Evolutionary conservation across 129 eudicot genomes (phyloP).

Genomic region (Artemisia annua): DNA sequence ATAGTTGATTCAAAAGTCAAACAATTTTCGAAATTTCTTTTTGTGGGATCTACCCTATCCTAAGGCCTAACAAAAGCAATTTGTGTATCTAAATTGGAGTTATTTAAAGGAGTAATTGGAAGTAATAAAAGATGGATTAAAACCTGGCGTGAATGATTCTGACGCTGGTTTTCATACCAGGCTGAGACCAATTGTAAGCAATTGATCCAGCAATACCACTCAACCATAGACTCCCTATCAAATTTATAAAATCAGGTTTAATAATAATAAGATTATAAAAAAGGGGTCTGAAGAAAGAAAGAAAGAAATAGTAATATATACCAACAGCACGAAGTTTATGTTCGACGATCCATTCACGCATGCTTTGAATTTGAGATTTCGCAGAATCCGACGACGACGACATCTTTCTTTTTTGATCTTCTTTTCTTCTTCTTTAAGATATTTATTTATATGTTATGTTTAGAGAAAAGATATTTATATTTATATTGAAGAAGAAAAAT

Average conservation of each 20-base stretch:
- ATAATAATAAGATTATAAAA: background rate
- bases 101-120: no score
- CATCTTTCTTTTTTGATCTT: no score
- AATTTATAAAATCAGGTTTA: background rate
- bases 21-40: no score
- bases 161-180: conserved; percentile 80
- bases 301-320: background rate
- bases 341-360: conserved; percentile 61
- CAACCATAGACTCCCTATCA: conserved; percentile 59
- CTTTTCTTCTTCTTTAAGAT: no score
- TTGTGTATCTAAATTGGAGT: no score
- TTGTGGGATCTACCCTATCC: no score
- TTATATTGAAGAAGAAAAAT: no score
- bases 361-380: conserved; percentile 2
- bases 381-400: no score
- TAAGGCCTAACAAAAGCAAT: no score
- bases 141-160: conserved; percentile 80
- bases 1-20: no score
- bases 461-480: background rate
- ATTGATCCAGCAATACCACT: conserved; percentile 72
- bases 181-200: conserved; percentile 84
- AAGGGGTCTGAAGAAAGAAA: background rate
- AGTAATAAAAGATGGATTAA: no score
- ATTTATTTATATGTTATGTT: background rate
- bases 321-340: conserved; percentile 86